Conservation (phyloP, 495 filamentous ascomycete species). For the Aspergillus mulundensis region DNA sequence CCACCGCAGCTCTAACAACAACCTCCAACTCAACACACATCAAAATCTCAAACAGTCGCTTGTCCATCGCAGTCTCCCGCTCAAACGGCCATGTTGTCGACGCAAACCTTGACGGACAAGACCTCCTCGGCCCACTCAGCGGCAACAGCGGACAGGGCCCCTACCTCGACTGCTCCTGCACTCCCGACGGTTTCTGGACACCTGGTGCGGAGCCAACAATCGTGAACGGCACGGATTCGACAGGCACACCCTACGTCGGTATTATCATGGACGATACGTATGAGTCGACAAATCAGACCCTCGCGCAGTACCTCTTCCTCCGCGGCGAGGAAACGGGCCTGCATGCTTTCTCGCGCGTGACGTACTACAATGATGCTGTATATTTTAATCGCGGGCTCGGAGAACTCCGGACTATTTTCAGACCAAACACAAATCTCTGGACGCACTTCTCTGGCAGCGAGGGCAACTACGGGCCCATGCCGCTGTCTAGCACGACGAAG, state of each 20-base stretch:
- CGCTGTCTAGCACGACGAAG: slow-evolving; percentile 39
- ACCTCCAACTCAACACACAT: slow-evolving; percentile 21
- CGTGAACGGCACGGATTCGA: slow-evolving; percentile 39
- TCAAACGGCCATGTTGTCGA: slow-evolving; percentile 39
- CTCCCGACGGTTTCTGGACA: slow-evolving; percentile 50
- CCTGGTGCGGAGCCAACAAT: slow-evolving; percentile 41
- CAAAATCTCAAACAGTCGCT: slow-evolving; percentile 43
- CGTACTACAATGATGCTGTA: slow-evolving; percentile 48
- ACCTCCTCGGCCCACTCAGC: slow-evolving; percentile 44
- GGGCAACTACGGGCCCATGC: slow-evolving; percentile 46
- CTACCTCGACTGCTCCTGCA: slow-evolving; percentile 57
- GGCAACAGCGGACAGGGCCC: slow-evolving; percentile 47
- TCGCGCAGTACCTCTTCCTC: slow-evolving; percentile 56
- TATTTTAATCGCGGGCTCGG: slow-evolving; percentile 50
- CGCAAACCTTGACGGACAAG: slow-evolving; percentile 43
- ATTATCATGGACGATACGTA: slow-evolving; percentile 50
- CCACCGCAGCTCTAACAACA: slow-evolving; percentile 18
- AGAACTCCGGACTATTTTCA: slow-evolving; percentile 52
- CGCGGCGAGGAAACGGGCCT: slow-evolving; percentile 53
- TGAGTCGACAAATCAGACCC: slow-evolving; percentile 42
- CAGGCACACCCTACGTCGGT: slow-evolving; percentile 42
- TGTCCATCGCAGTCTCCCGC: slow-evolving; percentile 42
- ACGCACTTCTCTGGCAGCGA: slow-evolving; percentile 50
- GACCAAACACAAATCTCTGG: slow-evolving; percentile 52
- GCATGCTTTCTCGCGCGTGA: slow-evolving; percentile 49